These are phyloP conservation scores for Neurospora cerealis DNA, from an alignment of 495 filamentous ascomycete species.

Conservation along the genomic window DNA sequence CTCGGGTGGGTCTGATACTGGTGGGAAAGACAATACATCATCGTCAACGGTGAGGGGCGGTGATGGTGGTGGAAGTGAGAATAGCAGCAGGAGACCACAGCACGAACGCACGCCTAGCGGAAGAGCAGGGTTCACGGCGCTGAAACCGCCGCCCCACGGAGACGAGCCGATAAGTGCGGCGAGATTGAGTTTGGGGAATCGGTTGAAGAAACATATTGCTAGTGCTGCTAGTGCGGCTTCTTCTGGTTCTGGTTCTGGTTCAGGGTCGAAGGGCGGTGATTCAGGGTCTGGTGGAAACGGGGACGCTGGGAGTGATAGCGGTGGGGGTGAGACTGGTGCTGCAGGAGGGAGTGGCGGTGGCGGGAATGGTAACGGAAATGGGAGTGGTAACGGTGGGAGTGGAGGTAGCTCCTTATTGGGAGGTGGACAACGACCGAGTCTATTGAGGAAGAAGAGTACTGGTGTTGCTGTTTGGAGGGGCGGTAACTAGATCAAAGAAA, in stretches of 20 bases:
- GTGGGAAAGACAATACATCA: slow-evolving; percentile 3
- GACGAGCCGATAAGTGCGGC: slow-evolving; percentile 33
- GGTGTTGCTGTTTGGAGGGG: not conserved
- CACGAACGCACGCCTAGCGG: not conserved
- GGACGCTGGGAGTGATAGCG: not conserved
- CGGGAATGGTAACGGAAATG: not conserved
- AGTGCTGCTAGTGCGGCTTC: not conserved
- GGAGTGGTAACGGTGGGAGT: not conserved
- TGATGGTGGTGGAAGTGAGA: not conserved
- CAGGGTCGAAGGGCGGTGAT: not conserved
- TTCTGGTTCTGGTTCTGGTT: not conserved
- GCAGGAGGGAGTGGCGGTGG: not conserved
- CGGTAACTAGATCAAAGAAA: not conserved
- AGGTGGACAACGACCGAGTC: not conserved
- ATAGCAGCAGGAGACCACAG: not conserved
- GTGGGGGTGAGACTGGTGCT: not conserved
- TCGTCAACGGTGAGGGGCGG: slow-evolving; percentile 1
- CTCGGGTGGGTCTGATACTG: slow-evolving; percentile 9
- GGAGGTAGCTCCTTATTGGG: not conserved
- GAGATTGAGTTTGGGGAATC: slow-evolving; percentile 33
- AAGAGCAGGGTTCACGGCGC: not conserved
- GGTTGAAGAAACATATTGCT: slow-evolving; percentile 24
- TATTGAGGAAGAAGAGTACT: not conserved
- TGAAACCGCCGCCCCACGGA: slow-evolving; percentile 7
- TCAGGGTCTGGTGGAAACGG: not conserved